Conservation (phyloP, 768 basidiomycete species). For the Pilatotrama ljubarskyi region DNA sequence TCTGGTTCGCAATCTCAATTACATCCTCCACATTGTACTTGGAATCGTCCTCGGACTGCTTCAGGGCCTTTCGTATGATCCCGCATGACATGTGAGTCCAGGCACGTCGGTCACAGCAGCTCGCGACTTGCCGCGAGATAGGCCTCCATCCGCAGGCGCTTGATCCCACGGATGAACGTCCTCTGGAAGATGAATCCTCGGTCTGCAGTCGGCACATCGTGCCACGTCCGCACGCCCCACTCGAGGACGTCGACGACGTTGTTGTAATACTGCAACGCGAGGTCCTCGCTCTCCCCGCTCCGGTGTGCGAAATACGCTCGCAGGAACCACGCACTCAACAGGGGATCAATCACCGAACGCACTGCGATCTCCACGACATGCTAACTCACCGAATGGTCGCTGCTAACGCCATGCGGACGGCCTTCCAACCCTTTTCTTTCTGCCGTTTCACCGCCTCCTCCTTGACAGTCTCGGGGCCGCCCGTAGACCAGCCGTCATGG, state of each 20-base stretch:
- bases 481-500: slow-evolving; percentile 36
- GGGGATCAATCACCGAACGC: not conserved
- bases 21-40: slow-evolving; percentile 17
- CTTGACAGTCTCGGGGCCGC: slow-evolving; percentile 35
- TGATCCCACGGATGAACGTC: slow-evolving; percentile 16
- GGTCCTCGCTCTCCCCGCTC: not conserved
- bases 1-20: slow-evolving; percentile 17
- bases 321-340: slow-evolving; percentile 15
- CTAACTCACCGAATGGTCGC: slow-evolving; percentile 16
- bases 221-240: slow-evolving; percentile 19
- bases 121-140: slow-evolving; percentile 5
- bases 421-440: slow-evolving; percentile 25
- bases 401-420: slow-evolving; percentile 28
- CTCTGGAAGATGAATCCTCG: slow-evolving; percentile 16
- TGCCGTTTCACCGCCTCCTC: slow-evolving; percentile 34
- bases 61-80: slow-evolving; percentile 4
- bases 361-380: too few species aligned
- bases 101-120: not conserved
- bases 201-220: slow-evolving; percentile 10
- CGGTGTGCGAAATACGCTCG: slow-evolving; percentile 11
- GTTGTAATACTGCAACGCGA: slow-evolving; percentile 15
- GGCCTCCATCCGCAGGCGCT: slow-evolving; percentile 14
- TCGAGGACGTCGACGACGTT: slow-evolving; percentile 21
- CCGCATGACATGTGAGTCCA: too few species aligned
- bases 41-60: not conserved